Base-by-base conservation (phyloP, 1,139 yeast genomes). In the Nakaseomyces kungkrabaensis region DNA sequence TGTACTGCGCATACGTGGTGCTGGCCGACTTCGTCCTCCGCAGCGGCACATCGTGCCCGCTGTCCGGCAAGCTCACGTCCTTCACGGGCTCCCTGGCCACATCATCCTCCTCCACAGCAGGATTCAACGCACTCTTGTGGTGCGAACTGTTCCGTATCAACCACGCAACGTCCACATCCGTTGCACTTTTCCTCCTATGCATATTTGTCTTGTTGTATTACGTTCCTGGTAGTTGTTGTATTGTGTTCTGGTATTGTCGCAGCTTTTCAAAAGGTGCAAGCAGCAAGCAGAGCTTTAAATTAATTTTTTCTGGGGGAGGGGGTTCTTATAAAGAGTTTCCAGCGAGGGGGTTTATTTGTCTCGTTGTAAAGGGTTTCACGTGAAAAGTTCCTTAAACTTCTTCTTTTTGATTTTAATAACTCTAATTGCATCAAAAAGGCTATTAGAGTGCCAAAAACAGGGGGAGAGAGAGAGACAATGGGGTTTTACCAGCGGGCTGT, bases 101-200 rank as follows among this genome's bases (percentile, higher is more conserved):
- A 24, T 17, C 40, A 22, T 32, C 25, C 13, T 13, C 27, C 17
- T 22, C 36, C 9, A 11, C 31, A n/a, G 42, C n/a, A 22, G 13
- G 17, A 34, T 36, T 17, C 36, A 24, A 8, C 42, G 34, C 44
- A 29, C 44, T 22, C 44, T 17, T 27, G 3, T 17, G 44, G 34
- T 41, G 44, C 37, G 48, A 40, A 9, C 43, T 46, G 38, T 26
- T 40, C 26, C 48, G 29, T 25, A 46, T 41, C 27, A 46, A 31
- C 48, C 48, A 46, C 22, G 44, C 44, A 11, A 46, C 44, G 37
- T 46, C 48, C 34, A 41, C 44, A 17, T 41, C 44, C 33, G 44
- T 41, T 4, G 44, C 44, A 41, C 44, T 41, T 25, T 41, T 41
- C 44, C 44, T 41, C 44, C 44, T 41, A 11, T 41, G 25, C 44